A percentile compares a stretch with the other conserved stretches of the same genome.
Evolutionary conservation across 257 asterid species (phyloP).

Genomic region (Przewalskia tangutica): DNA sequence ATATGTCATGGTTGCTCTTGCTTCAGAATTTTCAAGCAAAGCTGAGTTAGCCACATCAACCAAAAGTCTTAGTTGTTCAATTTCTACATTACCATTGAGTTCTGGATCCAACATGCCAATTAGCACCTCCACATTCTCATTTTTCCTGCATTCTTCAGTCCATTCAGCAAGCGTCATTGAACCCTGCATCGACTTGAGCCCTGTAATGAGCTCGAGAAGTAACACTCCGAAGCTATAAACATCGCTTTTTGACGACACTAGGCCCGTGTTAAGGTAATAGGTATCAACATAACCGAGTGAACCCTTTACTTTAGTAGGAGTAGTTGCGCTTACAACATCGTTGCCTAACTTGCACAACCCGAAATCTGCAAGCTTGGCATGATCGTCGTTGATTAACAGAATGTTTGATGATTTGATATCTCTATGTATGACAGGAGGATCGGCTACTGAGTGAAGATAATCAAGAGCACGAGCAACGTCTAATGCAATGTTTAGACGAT

Average conservation of each 20-base stretch:
- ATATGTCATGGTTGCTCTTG: constrained; percentile 59
- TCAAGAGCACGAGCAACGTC: constrained; percentile 74
- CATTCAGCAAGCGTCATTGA: constrained; percentile 61
- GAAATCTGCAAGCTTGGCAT: constrained; percentile 66
- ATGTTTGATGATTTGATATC: constrained; percentile 70
- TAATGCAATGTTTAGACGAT: constrained; percentile 51
- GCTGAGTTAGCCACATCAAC: constrained; percentile 51
- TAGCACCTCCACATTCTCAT: constrained; percentile 28
- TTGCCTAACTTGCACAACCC: constrained; percentile 70
- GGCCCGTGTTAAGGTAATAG: constrained; percentile 45
- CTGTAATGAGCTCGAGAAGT: constrained; percentile 59
- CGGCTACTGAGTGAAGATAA: constrained; percentile 65
- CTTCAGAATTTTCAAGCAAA: constrained; percentile 33
- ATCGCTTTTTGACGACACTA: constrained; percentile 58
- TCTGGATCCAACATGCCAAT: constrained; percentile 49
- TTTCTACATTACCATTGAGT: constrained; percentile 24
- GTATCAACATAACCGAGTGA: constrained; percentile 70
- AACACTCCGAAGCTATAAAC: constrained; percentile 73
- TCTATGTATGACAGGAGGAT: constrained; percentile 65
- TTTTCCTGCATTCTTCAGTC: constrained; percentile 48
- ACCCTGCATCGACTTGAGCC: constrained; percentile 58
- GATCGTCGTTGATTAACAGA: constrained; percentile 38
- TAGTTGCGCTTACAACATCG: constrained; percentile 33
- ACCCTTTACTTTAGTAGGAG: constrained; percentile 55
- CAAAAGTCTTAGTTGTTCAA: constrained; percentile 36